Base-by-base conservation (phyloP, 805 yeast genomes). In the Sugiyamaella smithiae region DNA sequence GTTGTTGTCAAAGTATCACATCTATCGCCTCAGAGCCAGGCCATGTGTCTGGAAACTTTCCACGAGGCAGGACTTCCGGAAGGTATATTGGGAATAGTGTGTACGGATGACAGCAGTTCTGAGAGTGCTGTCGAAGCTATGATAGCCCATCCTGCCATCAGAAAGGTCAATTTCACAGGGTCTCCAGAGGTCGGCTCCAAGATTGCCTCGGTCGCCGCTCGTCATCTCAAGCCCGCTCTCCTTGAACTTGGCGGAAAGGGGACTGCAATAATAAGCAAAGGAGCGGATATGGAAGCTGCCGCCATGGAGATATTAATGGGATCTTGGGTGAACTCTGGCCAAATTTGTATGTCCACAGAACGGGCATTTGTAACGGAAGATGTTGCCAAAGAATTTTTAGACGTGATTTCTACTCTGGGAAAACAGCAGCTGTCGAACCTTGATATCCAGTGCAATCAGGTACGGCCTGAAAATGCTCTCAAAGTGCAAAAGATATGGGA, bases 221-320 rank as follows among this genome's bases (percentile, higher is more conserved):
- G 78, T 53, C 65, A 70, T 57, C 75, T 87, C 67, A 87, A 87
- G 74, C 87, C 86, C 68, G 84, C 84, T 46, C 81, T 91, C 45
- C 75, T 87, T 62, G 96, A 87, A 70, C 77, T 86, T 60, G 96
- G 96, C 64, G 96, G 96, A 67, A 86, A 86, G 68, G 83, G 90
- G 48, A 88, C 93, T 62, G 81, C 81, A 68, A 79, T 86, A 56
- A 84, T 86, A 45, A 82, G 84, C 62, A 73, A 78, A 54, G 91
- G 84, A 63, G 88, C 88, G 45, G 76, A 84, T 61, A 62, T 82
- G 45, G 76, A 76, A 20, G 68, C 69, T 47, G 80, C 91, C 50
- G 80, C 84, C 46, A 71, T 74, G 58, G 73, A 73, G 66, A 74
- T 83, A 55, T 72, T 84, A 52, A 65, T 73, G 37, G 89, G 89